Conservation (phyloP, 306 rosid species). For the Medicago ruthenica region DNA sequence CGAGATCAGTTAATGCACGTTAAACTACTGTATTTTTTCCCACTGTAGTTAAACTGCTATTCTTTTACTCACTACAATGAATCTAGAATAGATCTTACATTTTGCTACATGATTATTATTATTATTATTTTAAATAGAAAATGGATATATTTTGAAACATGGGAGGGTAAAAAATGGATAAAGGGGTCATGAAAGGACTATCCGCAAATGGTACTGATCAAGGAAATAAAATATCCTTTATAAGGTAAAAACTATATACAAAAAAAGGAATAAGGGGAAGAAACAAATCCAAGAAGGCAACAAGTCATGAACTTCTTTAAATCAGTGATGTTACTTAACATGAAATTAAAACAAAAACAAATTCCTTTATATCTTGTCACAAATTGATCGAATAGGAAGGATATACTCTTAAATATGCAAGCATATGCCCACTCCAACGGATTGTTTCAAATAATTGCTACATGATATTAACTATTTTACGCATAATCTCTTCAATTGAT, state of each 20-base stretch:
- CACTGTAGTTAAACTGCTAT: too few species aligned
- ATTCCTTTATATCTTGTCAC: background rate
- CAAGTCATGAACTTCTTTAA: background rate
- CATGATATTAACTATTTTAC: slow-evolving; percentile 36
- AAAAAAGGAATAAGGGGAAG: background rate
- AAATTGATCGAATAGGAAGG: background rate
- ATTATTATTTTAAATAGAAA: too few species aligned
- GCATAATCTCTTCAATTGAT: slow-evolving; percentile 27
- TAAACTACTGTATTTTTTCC: too few species aligned
- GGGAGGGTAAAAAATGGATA: background rate
- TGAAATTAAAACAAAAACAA: background rate
- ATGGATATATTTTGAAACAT: too few species aligned
- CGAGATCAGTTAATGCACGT: too few species aligned
- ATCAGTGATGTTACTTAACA: background rate
- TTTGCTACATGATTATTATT: too few species aligned
- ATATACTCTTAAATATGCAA: slow-evolving; percentile 20
- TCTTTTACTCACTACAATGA: too few species aligned
- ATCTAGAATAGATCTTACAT: too few species aligned
- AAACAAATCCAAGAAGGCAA: background rate
- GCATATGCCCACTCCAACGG: slow-evolving; percentile 8
- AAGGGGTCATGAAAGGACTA: background rate
- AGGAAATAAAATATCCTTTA: background rate
- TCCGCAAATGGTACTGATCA: background rate
- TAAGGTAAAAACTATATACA: slow-evolving; percentile 25
- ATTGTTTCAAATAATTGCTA: slow-evolving; percentile 18